Evolutionary conservation across 2,329 filamentous ascomycete species (phyloP).

Genomic region (Periconia sp.): DNA sequence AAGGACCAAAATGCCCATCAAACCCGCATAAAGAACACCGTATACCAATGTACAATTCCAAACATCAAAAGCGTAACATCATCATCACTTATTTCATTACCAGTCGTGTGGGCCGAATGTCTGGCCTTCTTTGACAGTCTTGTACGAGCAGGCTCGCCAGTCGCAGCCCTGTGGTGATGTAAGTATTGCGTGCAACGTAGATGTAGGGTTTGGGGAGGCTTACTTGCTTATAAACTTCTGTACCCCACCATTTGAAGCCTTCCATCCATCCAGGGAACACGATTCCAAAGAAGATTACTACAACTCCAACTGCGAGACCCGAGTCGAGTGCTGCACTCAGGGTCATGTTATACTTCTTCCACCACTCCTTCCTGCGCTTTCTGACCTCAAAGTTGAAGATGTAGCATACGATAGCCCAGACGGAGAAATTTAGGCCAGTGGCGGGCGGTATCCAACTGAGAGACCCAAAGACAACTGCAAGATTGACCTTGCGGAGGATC

Average conservation of each 20-base stretch:
- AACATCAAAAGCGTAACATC: no score
- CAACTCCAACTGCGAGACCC: constrained; percentile 79
- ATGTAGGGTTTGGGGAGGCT: constrained; percentile 6
- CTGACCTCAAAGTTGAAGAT: constrained; percentile 81
- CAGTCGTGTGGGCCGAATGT: constrained; percentile 43
- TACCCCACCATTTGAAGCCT: constrained; percentile 85
- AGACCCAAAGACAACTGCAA: constrained; percentile 82
- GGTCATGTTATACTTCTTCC: constrained; percentile 92
- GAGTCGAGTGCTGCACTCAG: constrained; percentile 83
- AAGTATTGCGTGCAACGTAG: constrained; percentile 10
- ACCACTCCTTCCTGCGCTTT: constrained; percentile 75
- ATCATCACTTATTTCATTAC: no score
- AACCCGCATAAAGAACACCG: no score
- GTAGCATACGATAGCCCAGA: constrained; percentile 86
- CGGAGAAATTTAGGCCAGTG: constrained; percentile 81
- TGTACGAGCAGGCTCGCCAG: constrained; percentile 80
- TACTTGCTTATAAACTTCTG: constrained; percentile 77
- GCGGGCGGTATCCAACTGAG: constrained; percentile 88
- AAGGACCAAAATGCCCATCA: no score
- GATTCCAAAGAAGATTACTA: constrained; percentile 85
- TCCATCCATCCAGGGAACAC: constrained; percentile 80
- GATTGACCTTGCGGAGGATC: constrained; percentile 76
- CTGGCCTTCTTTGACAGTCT: constrained; percentile 54
- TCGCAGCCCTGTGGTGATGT: constrained; percentile 67
- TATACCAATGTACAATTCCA: no score